A percentile compares a stretch with the other conserved stretches of the same genome.
phyloP scores from a whole-genome alignment of 2,329 filamentous ascomycete species.

The Trichothecium roseum region DNA sequence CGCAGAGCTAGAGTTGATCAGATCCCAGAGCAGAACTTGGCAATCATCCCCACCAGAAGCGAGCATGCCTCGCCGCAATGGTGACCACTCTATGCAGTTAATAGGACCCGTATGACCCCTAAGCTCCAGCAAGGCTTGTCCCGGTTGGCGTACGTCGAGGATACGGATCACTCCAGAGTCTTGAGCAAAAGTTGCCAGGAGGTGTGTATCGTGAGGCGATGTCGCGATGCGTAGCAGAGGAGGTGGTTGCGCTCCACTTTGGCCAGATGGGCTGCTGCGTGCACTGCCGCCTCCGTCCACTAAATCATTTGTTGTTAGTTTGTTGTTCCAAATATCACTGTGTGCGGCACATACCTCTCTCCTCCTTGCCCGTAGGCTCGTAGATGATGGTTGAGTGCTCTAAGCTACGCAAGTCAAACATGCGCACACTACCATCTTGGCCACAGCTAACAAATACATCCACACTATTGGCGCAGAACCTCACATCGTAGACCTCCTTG shows the following conservation, averaged over 20 bases:
- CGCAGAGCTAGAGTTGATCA: slow-evolving; percentile 53
- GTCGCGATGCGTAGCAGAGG: slow-evolving; percentile 75
- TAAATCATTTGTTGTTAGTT: neutral
- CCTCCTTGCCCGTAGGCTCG: slow-evolving; percentile 83
- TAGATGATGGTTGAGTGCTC: slow-evolving; percentile 99
- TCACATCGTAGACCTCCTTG: slow-evolving; percentile 97
- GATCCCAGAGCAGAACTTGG: slow-evolving; percentile 86
- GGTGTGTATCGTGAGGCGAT: slow-evolving; percentile 88
- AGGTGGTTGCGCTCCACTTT: slow-evolving; percentile 64
- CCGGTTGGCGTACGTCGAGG: slow-evolving; percentile 89
- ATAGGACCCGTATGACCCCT: slow-evolving; percentile 77
- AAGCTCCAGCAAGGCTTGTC: slow-evolving; percentile 87
- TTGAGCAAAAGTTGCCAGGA: slow-evolving; percentile 93
- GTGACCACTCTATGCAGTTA: slow-evolving; percentile 95
- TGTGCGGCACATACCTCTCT: slow-evolving; percentile 43
- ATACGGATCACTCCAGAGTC: slow-evolving; percentile 91
- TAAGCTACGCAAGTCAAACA: slow-evolving; percentile 94
- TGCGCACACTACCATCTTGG: slow-evolving; percentile 92
- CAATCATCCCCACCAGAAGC: slow-evolving; percentile 90
- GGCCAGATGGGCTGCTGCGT: slow-evolving; percentile 63
- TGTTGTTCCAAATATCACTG: neutral
- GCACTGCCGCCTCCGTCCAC: slow-evolving; percentile 46
- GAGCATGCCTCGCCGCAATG: slow-evolving; percentile 72
- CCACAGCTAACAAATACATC: slow-evolving; percentile 98
- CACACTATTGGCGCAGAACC: slow-evolving; percentile 96